Base-by-base conservation (phyloP, 805 yeast species). In the Yarrowia keelungensis region DNA sequence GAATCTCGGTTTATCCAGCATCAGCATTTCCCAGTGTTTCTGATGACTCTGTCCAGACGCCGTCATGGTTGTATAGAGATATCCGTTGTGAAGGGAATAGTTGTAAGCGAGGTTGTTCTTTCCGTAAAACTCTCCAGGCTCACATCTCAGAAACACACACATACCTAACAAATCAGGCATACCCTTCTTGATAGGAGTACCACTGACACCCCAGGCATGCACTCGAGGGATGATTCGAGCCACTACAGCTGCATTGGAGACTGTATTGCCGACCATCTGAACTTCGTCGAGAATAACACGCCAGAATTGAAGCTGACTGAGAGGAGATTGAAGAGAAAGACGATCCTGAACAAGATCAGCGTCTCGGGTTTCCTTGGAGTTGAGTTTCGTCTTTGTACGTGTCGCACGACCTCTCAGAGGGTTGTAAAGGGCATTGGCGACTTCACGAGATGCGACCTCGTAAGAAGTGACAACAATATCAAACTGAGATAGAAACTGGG, bases 151-250 rank as follows among this genome's bases (percentile, higher is more conserved):
- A 74, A 91, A 94, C 14, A 86, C 83, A 42, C 93, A 75, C 5
- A 92, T 82, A 0, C 97, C 89, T 53, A 84, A 86, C 59, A 93
- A 81, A 76, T 94, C 97, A 41, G 81, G 76, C 50, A 90, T 78
- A 47, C 86, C 83, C 71, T 84, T 85, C 71, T 88, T 87, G 15
- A 92, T 89, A 0, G 98, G 97, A 0, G 99, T 95, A 8, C 99
- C 99, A 0, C 97, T 91, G 0, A 93, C 97, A 15, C 97, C 98
- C 98, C 98, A 95, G 0, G 97, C 87, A 78, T 95, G 98, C 56
- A 86, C 85, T 66, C 97, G 82, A 5, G 97, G 94, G 35, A 95
- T 85, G 45, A 90, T 79, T 2, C 90, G 81, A 0, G 97, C 92
- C 69, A 92, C 90, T 69, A 85, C 87, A 22, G 97, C 92, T 1